Evolutionary conservation across 805 yeast species (phyloP), one percentile per base, ranked within the genome.

Genomic region (Cyberlindnera samutprakarnensis): DNA sequence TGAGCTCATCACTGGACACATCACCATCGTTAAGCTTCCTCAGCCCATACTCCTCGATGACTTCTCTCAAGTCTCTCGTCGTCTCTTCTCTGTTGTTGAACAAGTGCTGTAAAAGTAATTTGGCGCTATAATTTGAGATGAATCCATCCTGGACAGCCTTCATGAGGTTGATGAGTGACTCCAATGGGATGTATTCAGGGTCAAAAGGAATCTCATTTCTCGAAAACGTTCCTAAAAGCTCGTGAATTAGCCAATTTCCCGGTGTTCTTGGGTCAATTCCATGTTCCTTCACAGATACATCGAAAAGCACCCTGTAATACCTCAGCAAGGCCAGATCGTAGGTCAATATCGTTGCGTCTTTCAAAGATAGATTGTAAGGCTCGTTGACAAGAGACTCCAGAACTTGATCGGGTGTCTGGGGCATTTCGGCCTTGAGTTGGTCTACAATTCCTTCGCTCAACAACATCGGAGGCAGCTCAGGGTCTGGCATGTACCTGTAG

Each of bases 401-500:
- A 5, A 72, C 56, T 4, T 59, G 62, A 34, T 85, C 90, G 0
- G 95, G 88, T 2, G 78, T 54, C 8, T 53, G 61, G 0, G 90
- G 88, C 30, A 80, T 48, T 2, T 44, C 28, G 4, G 47, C 38
- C 10, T 54, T 46, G 1, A 81, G 60, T 2, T 67, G 62, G 0
- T 58, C 44, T 0, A 68, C 47, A 5, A 78, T 66, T 0, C 51
- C 49, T 2, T 57, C 35, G 23, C 69, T 61, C 3, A 90, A 52
- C 12, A 47, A 37, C 4, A 88, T 57, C 1, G 59, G 54, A 0
- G 92, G 87, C 19, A 92, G 59, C 53, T 92, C 98, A 2, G 94
- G 84, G 53, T 92, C 98, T 0, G 97, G 96, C 69, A 90, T 79
- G 51, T 87, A 92, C 46, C 97, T 64, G 56, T 92, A 92, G 55